Base-by-base conservation (phyloP, 192 early-diverging fungal genomes). In the Physocladia obscura region DNA sequence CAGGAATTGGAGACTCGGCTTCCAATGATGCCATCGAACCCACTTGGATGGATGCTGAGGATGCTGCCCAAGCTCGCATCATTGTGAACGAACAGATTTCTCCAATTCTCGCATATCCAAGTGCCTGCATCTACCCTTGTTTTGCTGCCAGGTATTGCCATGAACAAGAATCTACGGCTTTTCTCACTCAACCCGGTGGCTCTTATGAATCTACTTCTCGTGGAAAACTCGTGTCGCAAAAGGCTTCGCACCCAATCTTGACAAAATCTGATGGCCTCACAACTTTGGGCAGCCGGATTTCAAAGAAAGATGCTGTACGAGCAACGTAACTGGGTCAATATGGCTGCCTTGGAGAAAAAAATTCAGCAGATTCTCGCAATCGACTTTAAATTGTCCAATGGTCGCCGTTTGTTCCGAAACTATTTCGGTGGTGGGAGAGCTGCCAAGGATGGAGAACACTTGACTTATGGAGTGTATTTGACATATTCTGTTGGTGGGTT, bases 261-360 rank as follows among this genome's bases (percentile, higher is more conserved):
- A 54, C 26, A 27, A 54, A 54, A 54, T 54, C 52, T 11, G 52
- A 54, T 8, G 26, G 52, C 26, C 11, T 15, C n/a, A 15, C n/a
- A 54, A 22, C 52, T 54, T 22, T 54, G 52, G 52, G 26, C 6
- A 15, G 8, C 6, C 15, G 52, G 15, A 27, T 54, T 54, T 54
- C 52, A 54, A 24, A 6, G 52, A 11, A 54, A 15, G 8, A 54
- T 54, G 52, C 15, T 54, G 15, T 22, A 19, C 24, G 52, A 54
- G 52, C 52, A 54, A 24, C 15, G 52, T 11, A 54, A 54, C 24
- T 54, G 52, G 52, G 52, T 54, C 8, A 54, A 54, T 54, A 54
- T 54, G 52, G 52, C 52, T 19, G 52, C 52, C 24, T 27, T 54
- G 52, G 52, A 54, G 52, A 54, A 54, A 24, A 54, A 27, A 27